A percentile compares a stretch with the other conserved stretches of the same genome.
Conservation (phyloP, 2,329 filamentous ascomycete genomes). For the Apiospora arundinis region DNA sequence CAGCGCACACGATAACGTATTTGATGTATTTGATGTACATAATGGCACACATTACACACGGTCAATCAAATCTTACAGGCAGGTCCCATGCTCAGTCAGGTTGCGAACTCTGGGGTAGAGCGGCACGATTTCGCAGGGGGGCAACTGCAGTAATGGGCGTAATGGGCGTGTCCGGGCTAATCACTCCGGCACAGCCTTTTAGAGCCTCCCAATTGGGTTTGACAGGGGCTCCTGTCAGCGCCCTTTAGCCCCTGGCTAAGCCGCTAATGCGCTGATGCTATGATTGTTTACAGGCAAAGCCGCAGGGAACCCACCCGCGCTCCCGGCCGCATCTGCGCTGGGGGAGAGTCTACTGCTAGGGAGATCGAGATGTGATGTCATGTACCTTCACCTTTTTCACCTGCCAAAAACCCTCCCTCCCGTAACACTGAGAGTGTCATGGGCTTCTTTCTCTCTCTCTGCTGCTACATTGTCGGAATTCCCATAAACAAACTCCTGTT, state of each 20-base stretch:
- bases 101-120: not conserved
- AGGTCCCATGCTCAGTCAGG: not conserved
- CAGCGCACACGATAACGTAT: too few species aligned
- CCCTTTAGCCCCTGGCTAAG: not conserved
- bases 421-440: not conserved
- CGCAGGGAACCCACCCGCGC: not conserved
- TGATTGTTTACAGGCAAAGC: not conserved
- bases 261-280: constrained; percentile 1
- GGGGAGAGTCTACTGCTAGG: not conserved
- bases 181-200: not conserved
- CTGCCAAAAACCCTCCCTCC: constrained; percentile 10
- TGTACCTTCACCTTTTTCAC: constrained; percentile 5
- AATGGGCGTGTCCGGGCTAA: not conserved
- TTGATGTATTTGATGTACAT: too few species aligned
- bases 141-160: too few species aligned
- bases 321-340: not conserved
- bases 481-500: not conserved
- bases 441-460: not conserved
- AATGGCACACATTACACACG: not conserved
- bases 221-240: not conserved
- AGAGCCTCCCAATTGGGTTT: constrained; percentile 1
- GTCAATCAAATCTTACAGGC: not conserved
- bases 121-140: not conserved
- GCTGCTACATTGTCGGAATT: not conserved
- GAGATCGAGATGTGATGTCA: constrained; percentile 13